Conservation (phyloP, 2,329 filamentous ascomycete species). For the Aspergillus texensis region DNA sequence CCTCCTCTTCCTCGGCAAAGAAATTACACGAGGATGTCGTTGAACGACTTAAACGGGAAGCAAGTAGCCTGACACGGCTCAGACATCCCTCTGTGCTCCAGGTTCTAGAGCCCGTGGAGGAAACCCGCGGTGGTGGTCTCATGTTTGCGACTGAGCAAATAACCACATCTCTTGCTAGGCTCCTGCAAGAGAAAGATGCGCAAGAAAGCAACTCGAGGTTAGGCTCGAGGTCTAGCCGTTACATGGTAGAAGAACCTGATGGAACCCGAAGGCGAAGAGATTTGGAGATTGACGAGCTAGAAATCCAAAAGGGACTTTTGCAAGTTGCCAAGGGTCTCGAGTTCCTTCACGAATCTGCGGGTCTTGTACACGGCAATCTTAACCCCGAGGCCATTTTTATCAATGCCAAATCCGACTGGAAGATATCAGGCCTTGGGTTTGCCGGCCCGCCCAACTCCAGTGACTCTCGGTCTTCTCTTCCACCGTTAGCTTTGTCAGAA, state of each 20-base stretch:
- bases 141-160: slow-evolving; percentile 96
- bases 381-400: slow-evolving; percentile 92
- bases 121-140: slow-evolving; percentile 84
- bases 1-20: slow-evolving; percentile 68
- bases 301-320: slow-evolving; percentile 93
- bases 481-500: slow-evolving; percentile 80
- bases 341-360: slow-evolving; percentile 93
- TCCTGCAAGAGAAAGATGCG: slow-evolving; percentile 86
- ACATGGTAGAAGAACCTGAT: slow-evolving; percentile 77
- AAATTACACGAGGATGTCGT: slow-evolving; percentile 85
- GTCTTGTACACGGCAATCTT: slow-evolving; percentile 89
- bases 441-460: slow-evolving; percentile 78
- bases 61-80: slow-evolving; percentile 81
- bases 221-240: slow-evolving; percentile 73
- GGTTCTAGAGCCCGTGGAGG: slow-evolving; percentile 91
- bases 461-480: slow-evolving; percentile 72
- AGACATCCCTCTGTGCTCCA: slow-evolving; percentile 92
- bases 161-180: slow-evolving; percentile 79
- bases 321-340: slow-evolving; percentile 93
- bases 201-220: slow-evolving; percentile 72
- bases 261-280: slow-evolving; percentile 74
- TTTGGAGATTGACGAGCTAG: slow-evolving; percentile 91
- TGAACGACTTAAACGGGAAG: slow-evolving; percentile 88
- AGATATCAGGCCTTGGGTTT: slow-evolving; percentile 92
- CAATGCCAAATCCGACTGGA: slow-evolving; percentile 98